Percentiles rank a stretch among this genome's conserved stretches.
phyloP scores from a whole-genome alignment of 108 stramenopile genomes.

The Asterionellopsis glacialis region DNA sequence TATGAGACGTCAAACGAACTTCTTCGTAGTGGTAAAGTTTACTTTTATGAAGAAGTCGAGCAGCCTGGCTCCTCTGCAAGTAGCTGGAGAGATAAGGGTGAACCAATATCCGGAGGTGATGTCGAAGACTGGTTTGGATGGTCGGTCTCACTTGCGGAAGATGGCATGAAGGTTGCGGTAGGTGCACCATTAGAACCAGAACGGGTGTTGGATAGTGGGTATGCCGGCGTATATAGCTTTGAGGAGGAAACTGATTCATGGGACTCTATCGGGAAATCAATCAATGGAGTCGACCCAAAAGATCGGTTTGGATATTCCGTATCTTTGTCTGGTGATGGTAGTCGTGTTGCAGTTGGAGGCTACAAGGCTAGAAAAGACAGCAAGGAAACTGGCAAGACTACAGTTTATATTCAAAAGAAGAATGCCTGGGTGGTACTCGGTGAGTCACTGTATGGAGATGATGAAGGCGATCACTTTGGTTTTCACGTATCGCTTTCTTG shows the following conservation, averaged over 20 bases:
- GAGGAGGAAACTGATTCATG: neutral
- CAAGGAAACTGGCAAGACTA: neutral
- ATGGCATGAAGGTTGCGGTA: conserved; percentile 25
- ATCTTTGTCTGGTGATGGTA: conserved; percentile 22
- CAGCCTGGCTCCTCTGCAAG: neutral
- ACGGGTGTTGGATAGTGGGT: conserved; percentile 13
- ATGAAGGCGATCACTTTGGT: conserved; percentile 32
- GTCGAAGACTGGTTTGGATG: conserved; percentile 30
- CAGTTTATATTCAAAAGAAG: neutral
- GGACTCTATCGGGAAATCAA: neutral
- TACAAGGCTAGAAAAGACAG: neutral
- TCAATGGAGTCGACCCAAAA: neutral
- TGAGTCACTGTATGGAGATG: conserved; percentile 21
- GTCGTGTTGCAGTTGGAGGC: conserved; percentile 19
- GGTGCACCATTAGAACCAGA: conserved; percentile 27
- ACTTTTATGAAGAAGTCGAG: conserved; percentile 16
- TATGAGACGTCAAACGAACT: conserved; percentile 19
- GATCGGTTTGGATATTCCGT: conserved; percentile 25
- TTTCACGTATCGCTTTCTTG: conserved; percentile 35
- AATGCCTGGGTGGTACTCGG: neutral
- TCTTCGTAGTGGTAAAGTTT: conserved; percentile 22
- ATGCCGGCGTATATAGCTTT: conserved; percentile 18
- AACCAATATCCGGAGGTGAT: conserved; percentile 16
- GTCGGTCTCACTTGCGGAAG: conserved; percentile 22
- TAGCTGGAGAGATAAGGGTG: conserved; percentile 8